Conservation (phyloP, 441 rosid genomes). For the Pelargonium australe region DNA sequence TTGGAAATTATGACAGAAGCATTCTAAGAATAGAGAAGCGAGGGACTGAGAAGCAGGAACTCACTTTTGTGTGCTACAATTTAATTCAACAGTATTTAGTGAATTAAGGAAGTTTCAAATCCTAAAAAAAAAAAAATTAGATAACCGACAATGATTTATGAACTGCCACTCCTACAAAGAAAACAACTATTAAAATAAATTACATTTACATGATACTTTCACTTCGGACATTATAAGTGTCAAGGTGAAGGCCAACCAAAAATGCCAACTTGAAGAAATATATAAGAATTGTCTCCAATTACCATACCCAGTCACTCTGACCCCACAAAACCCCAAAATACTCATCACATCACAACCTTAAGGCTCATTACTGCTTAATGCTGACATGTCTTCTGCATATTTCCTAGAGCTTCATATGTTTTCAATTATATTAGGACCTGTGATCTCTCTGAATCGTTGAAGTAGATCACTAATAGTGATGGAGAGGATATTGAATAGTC, state of each 20-base stretch:
- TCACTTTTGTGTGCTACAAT: neutral
- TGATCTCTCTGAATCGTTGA: neutral
- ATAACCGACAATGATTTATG: neutral
- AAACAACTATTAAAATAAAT: neutral
- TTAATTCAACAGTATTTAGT: neutral
- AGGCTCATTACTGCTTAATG: neutral
- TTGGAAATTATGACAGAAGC: neutral
- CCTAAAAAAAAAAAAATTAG: neutral
- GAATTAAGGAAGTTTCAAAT: neutral
- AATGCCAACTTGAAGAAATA: slow-evolving; percentile 1
- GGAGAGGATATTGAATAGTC: neutral
- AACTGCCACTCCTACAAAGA: neutral
- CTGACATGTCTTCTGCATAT: neutral
- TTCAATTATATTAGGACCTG: neutral
- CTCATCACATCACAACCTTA: neutral
- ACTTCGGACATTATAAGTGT: neutral
- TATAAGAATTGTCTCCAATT: neutral
- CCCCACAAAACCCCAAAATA: slow-evolving; percentile 1
- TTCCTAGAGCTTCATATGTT: neutral
- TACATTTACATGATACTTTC: neutral
- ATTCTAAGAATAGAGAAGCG: neutral
- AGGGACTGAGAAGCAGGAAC: neutral
- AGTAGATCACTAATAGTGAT: neutral
- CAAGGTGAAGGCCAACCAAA: neutral
- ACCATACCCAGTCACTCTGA: neutral